These are phyloP conservation scores for Alternaria dauci DNA, from an alignment of 2,329 filamentous ascomycete species.

Conservation along the genomic window DNA sequence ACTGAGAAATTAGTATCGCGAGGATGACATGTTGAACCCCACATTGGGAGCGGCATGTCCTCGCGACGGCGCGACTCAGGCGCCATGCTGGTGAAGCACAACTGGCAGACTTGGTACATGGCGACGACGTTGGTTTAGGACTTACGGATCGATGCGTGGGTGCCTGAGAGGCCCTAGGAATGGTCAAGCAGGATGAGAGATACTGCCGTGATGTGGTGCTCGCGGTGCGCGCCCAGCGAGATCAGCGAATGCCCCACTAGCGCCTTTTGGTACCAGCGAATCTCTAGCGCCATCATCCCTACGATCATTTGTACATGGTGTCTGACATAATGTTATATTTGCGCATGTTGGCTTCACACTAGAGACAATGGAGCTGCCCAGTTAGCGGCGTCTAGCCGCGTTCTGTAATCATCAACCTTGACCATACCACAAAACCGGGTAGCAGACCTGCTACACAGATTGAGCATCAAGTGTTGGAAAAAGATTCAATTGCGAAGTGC, in stretches of 20 bases:
- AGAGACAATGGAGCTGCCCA: background rate
- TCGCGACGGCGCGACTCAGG: background rate
- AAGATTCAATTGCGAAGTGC: background rate
- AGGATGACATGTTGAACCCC: constrained; percentile 3
- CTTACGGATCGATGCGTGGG: constrained; percentile 20
- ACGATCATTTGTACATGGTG: background rate
- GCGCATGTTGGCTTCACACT: background rate
- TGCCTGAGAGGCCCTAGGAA: constrained; percentile 18
- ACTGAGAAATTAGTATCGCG: constrained; percentile 13
- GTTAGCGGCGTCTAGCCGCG: background rate
- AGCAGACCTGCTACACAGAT: background rate
- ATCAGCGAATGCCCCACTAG: background rate
- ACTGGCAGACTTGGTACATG: background rate
- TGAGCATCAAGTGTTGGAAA: background rate
- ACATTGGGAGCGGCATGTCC: constrained; percentile 7
- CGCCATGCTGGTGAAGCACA: constrained; percentile 4
- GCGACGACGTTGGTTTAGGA: constrained; percentile 17
- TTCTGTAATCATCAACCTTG: background rate
- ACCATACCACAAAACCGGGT: background rate
- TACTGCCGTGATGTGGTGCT: constrained; percentile 33
- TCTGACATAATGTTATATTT: background rate
- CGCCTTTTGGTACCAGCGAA: background rate
- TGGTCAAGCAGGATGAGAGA: constrained; percentile 33
- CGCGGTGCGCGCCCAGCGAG: constrained; percentile 16
- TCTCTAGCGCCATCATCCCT: background rate